Percentiles rank a stretch among this genome's conserved stretches.
Evolutionary conservation across 192 early-diverging fungal genomes (phyloP).

Genomic region (Mortierella claussenii): DNA sequence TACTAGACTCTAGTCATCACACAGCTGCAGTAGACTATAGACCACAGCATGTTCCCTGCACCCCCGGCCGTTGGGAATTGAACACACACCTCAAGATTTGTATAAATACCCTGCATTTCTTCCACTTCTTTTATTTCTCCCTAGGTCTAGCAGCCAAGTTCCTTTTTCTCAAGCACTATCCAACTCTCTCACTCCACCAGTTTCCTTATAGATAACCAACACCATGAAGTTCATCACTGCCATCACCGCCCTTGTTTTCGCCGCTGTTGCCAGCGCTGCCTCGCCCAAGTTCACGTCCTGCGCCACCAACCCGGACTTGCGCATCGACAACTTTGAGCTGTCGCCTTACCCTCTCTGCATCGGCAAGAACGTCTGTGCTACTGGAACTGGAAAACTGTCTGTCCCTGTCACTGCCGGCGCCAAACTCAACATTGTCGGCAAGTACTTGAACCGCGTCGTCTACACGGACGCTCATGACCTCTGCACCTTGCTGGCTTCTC

Average conservation of each 20-base stretch:
- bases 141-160: too few species aligned
- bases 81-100: too few species aligned
- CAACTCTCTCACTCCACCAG: not conserved
- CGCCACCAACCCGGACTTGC: slow-evolving; percentile 58
- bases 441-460: slow-evolving; percentile 16
- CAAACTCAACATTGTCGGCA: slow-evolving; percentile 16
- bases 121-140: too few species aligned
- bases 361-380: slow-evolving; percentile 28
- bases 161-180: not conserved
- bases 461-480: slow-evolving; percentile 39
- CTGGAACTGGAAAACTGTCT: slow-evolving; percentile 41
- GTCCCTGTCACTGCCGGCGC: slow-evolving; percentile 34
- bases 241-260: slow-evolving; percentile 55
- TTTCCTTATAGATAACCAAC: not conserved
- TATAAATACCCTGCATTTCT: too few species aligned
- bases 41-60: too few species aligned
- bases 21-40: too few species aligned
- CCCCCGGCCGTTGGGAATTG: too few species aligned
- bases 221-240: slow-evolving; percentile 60
- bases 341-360: slow-evolving; percentile 56
- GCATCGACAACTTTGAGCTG: slow-evolving; percentile 51
- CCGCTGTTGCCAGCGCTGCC: slow-evolving; percentile 55
- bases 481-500: slow-evolving; percentile 13
- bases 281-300: slow-evolving; percentile 50
- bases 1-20: too few species aligned